Percentiles rank a stretch among this genome's conserved stretches.
phyloP scores from a whole-genome alignment of 176 grass and related monocot species.

The Chloris gayana region DNA sequence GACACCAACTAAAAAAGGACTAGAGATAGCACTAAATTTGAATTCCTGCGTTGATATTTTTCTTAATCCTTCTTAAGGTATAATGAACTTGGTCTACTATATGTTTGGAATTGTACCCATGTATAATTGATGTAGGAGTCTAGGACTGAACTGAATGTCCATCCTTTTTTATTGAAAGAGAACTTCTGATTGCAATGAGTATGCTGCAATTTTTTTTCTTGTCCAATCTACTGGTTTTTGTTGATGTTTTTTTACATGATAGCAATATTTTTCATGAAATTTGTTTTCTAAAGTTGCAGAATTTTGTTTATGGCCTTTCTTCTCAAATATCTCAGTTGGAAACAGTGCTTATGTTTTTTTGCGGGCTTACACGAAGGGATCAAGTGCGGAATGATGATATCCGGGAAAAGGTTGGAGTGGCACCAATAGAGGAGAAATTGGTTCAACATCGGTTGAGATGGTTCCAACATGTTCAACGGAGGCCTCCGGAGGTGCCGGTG shows the following conservation, averaged over 20 bases:
- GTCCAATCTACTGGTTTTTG: neutral
- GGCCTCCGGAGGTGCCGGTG: too few relatives aligned
- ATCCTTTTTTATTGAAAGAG: neutral
- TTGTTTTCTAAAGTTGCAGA: slow-evolving; percentile 7
- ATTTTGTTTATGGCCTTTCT: neutral
- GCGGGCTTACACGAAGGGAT: too few relatives aligned
- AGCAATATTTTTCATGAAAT: slow-evolving; percentile 13
- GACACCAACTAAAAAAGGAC: neutral
- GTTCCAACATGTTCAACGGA: too few relatives aligned
- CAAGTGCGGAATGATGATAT: too few relatives aligned
- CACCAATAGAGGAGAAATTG: too few relatives aligned
- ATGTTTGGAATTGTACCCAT: slow-evolving; percentile 9
- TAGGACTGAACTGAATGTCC: neutral
- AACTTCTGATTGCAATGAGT: slow-evolving; percentile 1
- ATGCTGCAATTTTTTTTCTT: slow-evolving; percentile 11
- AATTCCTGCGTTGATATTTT: neutral
- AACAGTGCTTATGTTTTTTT: slow-evolving; percentile 7
- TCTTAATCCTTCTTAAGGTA: neutral
- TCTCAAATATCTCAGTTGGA: neutral
- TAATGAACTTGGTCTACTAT: neutral
- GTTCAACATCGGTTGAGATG: too few relatives aligned
- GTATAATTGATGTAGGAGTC: neutral
- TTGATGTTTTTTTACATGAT: slow-evolving; percentile 16
- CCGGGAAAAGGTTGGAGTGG: too few relatives aligned
- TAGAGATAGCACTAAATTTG: neutral